A percentile compares a stretch with the other conserved stretches of the same genome.
Evolutionary conservation across 1,284 basidiomycete genomes (phyloP).

Genomic region (Athelia sp.): DNA sequence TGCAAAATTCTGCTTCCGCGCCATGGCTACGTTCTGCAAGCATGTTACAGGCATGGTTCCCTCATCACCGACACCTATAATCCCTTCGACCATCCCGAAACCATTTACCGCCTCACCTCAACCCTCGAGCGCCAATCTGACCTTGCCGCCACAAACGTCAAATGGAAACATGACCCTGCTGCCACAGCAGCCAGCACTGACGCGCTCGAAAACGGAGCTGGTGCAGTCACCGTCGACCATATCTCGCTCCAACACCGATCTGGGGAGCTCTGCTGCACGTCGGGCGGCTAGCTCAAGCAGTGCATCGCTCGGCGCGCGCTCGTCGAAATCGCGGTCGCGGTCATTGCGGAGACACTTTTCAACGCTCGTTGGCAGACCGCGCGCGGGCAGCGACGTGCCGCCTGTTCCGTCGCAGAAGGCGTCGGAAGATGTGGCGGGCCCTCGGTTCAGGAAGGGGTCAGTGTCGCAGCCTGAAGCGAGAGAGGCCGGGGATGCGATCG

Average conservation of each 20-base stretch:
- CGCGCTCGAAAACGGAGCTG: too few relatives aligned
- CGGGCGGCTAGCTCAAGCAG: too few relatives aligned
- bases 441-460: constrained; percentile 33
- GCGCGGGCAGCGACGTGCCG: too few relatives aligned
- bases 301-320: too few relatives aligned
- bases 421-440: constrained; percentile 41
- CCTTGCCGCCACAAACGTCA: too few relatives aligned
- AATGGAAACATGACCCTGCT: too few relatives aligned
- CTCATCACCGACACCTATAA: constrained; percentile 1
- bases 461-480: constrained; percentile 25
- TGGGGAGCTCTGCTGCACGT: not conserved
- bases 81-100: constrained; percentile 7
- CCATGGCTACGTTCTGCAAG: constrained; percentile 64
- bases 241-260: too few relatives aligned
- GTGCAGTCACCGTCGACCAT: too few relatives aligned
- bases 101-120: constrained; percentile 7
- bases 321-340: not conserved
- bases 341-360: not conserved
- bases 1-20: constrained; percentile 73
- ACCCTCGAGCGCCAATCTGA: too few relatives aligned
- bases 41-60: constrained; percentile 49
- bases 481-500: constrained; percentile 58
- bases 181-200: too few relatives aligned
- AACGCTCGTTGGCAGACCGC: not conserved
- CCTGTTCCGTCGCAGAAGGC: not conserved